Evolutionary conservation across 129 eudicot genomes (phyloP), one percentile per base, ranked within the genome.

Genomic region (Pittosporum tobira): DNA sequence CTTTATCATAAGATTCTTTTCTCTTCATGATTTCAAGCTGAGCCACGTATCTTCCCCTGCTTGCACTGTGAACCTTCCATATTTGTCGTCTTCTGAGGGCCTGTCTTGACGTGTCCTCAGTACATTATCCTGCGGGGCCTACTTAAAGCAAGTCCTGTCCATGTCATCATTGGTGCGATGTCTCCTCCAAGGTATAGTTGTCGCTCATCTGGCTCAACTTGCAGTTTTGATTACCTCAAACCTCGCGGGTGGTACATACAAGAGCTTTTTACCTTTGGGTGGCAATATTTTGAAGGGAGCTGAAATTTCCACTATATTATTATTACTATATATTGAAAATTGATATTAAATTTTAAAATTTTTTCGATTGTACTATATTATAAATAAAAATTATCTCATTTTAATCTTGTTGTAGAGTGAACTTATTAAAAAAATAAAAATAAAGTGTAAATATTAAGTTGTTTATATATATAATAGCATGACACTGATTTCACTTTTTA

Each of bases 1-100:
- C 27, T 38, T 57, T 13, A 40, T 20, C 27, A 59, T 11, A 37
- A 23, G 51, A 59, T 59, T 57, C 27, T 24, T 37, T 38, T 58
- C 8, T 23, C n/a, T 34, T 15, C 42, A 37, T 20, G 27, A 37
- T 24, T n/a, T 15, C 22, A 59, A 15, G 64, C 19, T 12, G 8
- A 59, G 51, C 64, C 64, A 57, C 19, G 26, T 57, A 12, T 12
- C n/a, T n/a, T n/a, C 62, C 46, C 25, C 6, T 59, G 13, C n/a
- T 43, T 59, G 64, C 25, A 59, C 22, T n/a, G 14, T 38, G 31
- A 59, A 59, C 47, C 64, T 42, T 42, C 49, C 64, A 23, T n/a
- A 25, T 15, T 43, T 59, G 57, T 24, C 34, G 13, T 23, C 50
- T 22, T 42, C 15, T 48, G 31, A n/a, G n/a, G 16, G 38, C 10